A percentile compares a stretch with the other conserved stretches of the same genome.
phyloP scores from a whole-genome alignment of 2,329 filamentous ascomycete species.

The Magnaporthales sp. region DNA sequence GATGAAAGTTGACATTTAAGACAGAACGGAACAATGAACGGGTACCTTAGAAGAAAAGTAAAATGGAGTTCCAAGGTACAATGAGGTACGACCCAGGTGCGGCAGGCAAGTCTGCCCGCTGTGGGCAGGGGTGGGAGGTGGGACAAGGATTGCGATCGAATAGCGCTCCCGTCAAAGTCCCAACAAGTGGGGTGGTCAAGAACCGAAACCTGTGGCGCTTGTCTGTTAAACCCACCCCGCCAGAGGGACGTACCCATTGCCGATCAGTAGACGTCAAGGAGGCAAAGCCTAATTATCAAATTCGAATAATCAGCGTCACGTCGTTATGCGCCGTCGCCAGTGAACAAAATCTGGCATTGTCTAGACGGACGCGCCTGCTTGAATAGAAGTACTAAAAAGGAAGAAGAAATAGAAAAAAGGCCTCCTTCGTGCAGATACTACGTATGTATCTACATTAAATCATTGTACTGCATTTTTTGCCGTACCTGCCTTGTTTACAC shows the following conservation, averaged over 20 bases:
- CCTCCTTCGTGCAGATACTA: no score
- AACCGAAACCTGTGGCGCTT: constrained; percentile 1
- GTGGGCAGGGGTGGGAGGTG: neutral
- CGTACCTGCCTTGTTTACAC: neutral
- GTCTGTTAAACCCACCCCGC: neutral
- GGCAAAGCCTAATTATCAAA: neutral
- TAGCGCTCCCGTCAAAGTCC: neutral
- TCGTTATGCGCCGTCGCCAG: neutral
- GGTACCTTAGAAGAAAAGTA: neutral
- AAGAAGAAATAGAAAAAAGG: no score
- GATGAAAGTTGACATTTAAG: neutral
- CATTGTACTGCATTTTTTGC: no score
- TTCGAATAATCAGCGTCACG: neutral
- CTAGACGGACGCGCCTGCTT: no score
- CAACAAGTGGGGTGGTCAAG: constrained; percentile 1
- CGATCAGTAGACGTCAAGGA: neutral
- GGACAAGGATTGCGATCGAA: neutral
- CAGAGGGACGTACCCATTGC: neutral
- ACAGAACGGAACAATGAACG: neutral
- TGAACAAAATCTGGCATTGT: neutral
- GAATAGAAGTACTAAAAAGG: no score
- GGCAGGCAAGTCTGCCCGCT: neutral
- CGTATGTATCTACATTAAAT: no score
- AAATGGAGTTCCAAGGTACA: neutral
- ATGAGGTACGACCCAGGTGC: neutral